Evolutionary conservation across 345 rosid genomes (phyloP).

Genomic region (Lenwebbia sp.): DNA sequence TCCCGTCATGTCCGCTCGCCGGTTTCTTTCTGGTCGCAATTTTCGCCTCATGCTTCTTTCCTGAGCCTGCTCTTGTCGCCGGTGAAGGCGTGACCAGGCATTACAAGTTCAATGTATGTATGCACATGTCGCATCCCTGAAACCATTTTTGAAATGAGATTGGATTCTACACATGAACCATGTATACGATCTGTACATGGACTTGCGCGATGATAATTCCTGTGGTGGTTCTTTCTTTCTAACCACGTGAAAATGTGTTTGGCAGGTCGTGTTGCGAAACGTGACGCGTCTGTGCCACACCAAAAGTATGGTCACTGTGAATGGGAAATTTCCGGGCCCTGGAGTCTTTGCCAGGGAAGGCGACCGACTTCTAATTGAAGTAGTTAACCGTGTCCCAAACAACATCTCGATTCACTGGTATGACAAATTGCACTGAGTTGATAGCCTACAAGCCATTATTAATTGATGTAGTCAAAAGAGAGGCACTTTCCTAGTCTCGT

Average conservation of each 20-base stretch:
- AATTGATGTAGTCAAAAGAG: neutral
- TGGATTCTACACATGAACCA: neutral
- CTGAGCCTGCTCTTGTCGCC: constrained; percentile 19
- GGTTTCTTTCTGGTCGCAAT: constrained; percentile 6
- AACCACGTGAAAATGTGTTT: neutral
- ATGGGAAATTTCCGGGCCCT: constrained; percentile 56
- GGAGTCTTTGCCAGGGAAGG: constrained; percentile 45
- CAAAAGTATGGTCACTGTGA: constrained; percentile 46
- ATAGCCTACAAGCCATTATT: neutral
- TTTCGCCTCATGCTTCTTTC: constrained; percentile 9
- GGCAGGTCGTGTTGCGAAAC: constrained; percentile 31
- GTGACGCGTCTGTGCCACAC: constrained; percentile 41
- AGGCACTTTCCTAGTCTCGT: neutral
- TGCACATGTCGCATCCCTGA: neutral
- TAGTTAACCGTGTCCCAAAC: constrained; percentile 35
- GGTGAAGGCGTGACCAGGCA: constrained; percentile 52
- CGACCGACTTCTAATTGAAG: constrained; percentile 40
- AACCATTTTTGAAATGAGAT: neutral
- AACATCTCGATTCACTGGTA: constrained; percentile 56
- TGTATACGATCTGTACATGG: neutral
- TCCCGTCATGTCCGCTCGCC: neutral
- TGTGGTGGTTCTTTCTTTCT: neutral
- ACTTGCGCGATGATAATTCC: neutral
- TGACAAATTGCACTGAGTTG: neutral
- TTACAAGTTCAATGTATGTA: constrained; percentile 68